These are phyloP conservation scores for Leptomonas pyrrhocoris DNA, from an alignment of 208 protist species.

Conservation along the genomic window DNA sequence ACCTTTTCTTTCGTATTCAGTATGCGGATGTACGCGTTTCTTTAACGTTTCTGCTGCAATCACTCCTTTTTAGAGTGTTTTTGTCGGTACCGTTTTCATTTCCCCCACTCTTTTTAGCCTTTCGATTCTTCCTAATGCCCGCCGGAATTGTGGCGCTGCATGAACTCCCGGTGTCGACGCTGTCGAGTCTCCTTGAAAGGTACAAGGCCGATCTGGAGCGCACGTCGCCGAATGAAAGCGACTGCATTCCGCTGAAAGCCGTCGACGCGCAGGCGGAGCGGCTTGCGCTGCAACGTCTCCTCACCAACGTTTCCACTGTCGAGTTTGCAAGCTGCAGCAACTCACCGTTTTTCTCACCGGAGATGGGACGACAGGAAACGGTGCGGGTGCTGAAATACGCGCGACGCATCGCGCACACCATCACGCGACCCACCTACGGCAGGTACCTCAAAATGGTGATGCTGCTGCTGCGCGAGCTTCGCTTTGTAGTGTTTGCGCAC, in stretches of 20 bases:
- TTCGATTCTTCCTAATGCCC: not conserved
- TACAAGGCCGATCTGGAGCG: no score
- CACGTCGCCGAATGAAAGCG: no score
- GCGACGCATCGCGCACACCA: not conserved
- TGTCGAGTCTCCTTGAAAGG: no score
- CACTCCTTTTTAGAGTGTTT: not conserved
- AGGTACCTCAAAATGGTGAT: constrained; percentile 16
- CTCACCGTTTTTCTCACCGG: constrained; percentile 15
- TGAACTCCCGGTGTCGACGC: no score
- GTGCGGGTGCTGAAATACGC: not conserved
- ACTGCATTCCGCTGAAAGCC: not conserved
- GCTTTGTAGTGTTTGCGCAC: constrained; percentile 6
- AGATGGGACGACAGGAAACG: no score
- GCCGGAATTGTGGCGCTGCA: no score
- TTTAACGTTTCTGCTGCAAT: not conserved
- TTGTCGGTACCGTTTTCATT: not conserved
- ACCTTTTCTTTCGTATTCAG: no score
- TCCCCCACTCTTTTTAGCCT: not conserved
- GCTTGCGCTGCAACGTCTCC: not conserved
- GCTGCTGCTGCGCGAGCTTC: constrained; percentile 23
- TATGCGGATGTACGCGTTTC: no score
- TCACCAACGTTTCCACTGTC: not conserved
- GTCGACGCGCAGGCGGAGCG: not conserved
- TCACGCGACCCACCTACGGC: constrained; percentile 7
- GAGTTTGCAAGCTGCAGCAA: constrained; percentile 22